Evolutionary conservation across 2,329 filamentous ascomycete species (phyloP).

Genomic region (Monosporascus ibericus): DNA sequence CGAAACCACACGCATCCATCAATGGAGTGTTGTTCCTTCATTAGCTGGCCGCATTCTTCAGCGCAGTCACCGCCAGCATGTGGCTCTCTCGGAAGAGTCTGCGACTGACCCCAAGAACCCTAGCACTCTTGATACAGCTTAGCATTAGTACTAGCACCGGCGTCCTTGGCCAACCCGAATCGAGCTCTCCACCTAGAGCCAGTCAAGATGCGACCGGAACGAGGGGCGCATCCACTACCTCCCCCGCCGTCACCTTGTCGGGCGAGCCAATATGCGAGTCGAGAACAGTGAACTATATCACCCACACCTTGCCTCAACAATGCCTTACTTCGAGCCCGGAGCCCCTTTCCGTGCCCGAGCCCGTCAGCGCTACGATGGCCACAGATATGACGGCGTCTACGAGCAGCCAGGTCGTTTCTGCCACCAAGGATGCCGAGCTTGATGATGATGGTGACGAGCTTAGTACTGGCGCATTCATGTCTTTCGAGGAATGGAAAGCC

Average conservation of each 20-base stretch:
- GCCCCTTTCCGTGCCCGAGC: conserved; percentile 17
- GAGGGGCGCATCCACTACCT: background rate
- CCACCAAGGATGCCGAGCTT: conserved; percentile 39
- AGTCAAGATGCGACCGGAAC: background rate
- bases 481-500: conserved; percentile 97
- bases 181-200: background rate
- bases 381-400: conserved; percentile 15
- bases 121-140: background rate
- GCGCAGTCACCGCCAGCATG: background rate
- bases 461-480: conserved; percentile 66
- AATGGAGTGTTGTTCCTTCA: background rate
- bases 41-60: background rate
- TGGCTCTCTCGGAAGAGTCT: background rate
- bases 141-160: background rate
- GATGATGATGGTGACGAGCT: conserved; percentile 60
- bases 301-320: conserved; percentile 69
- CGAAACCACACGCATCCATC: background rate
- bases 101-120: background rate
- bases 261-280: conserved; percentile 42
- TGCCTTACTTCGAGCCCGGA: conserved; percentile 62
- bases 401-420: conserved; percentile 9
- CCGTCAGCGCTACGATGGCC: conserved; percentile 12
- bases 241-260: conserved; percentile 1
- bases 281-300: conserved; percentile 75
- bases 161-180: background rate